Evolutionary conservation across 331 rosid species (phyloP).

Genomic region (Saraca asoca): DNA sequence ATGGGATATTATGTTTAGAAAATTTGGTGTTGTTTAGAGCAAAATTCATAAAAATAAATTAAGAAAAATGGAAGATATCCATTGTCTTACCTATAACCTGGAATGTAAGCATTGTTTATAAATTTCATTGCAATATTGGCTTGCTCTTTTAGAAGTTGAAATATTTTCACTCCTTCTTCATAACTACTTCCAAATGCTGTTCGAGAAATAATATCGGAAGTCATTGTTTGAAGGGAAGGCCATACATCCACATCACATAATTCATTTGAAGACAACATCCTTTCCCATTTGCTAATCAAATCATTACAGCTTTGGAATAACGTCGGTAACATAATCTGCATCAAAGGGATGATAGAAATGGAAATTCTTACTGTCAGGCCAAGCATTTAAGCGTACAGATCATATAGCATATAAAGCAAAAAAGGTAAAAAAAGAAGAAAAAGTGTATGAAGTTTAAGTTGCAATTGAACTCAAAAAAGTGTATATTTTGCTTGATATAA

Average conservation of each 20-base stretch:
- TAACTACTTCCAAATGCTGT: constrained; percentile 24
- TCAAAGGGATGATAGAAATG: neutral
- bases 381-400: too few relatives aligned
- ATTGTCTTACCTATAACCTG: constrained; percentile 18
- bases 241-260: constrained; percentile 44
- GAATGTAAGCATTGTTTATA: neutral
- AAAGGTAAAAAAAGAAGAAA: too few relatives aligned
- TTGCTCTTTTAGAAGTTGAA: constrained; percentile 18
- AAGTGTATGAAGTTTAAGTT: too few relatives aligned
- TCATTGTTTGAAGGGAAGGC: constrained; percentile 37
- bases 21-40: too few relatives aligned
- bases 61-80: too few relatives aligned
- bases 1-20: too few relatives aligned
- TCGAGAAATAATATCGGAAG: constrained; percentile 19
- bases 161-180: constrained; percentile 17
- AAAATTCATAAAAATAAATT: too few relatives aligned
- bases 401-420: too few relatives aligned
- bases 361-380: too few relatives aligned
- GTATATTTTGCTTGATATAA: too few relatives aligned
- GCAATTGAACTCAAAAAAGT: too few relatives aligned
- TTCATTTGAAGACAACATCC: neutral
- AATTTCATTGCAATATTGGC: neutral
- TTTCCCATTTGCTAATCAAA: constrained; percentile 3
- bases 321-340: neutral
- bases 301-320: neutral